phyloP scores from a whole-genome alignment of 2,329 filamentous ascomycete genomes.

The Lithohypha guttulata region DNA sequence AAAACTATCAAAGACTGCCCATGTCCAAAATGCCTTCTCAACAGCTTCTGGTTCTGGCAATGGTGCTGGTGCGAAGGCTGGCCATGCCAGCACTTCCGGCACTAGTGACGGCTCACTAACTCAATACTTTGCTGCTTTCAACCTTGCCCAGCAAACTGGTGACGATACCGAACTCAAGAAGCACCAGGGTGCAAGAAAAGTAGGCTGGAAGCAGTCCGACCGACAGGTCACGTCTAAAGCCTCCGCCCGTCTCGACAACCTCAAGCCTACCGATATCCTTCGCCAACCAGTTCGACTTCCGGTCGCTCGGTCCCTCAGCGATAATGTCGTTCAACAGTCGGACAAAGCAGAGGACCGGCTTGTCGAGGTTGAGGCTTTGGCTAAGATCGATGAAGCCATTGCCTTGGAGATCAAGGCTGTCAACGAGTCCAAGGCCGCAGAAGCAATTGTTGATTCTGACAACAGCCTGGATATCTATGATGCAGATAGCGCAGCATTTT shows the following conservation, averaged over 20 bases:
- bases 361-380: conserved; percentile 44
- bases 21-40: conserved; percentile 71
- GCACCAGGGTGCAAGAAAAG: conserved; percentile 76
- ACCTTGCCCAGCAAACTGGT: conserved; percentile 59
- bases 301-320: conserved; percentile 42
- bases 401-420: conserved; percentile 62
- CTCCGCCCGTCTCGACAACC: conserved; percentile 21
- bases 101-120: conserved; percentile 58
- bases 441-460: conserved; percentile 19
- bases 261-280: conserved; percentile 17
- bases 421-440: conserved; percentile 35
- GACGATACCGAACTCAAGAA: conserved; percentile 79
- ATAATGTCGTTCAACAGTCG: conserved; percentile 49
- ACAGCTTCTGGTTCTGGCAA: conserved; percentile 40
- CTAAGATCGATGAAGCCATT: conserved; percentile 75
- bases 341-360: conserved; percentile 42
- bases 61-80: conserved; percentile 42
- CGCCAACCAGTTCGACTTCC: conserved; percentile 14
- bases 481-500: conserved; percentile 8
- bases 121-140: conserved; percentile 84
- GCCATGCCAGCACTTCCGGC: conserved; percentile 43
- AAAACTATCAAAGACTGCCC: conserved; percentile 45
- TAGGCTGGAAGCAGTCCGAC: conserved; percentile 66
- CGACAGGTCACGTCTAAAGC: conserved; percentile 22
- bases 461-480: conserved; percentile 4